Percentiles rank a stretch among this genome's conserved stretches.
These are phyloP conservation scores for Coffea eugenioides DNA, from an alignment of 257 asterid genomes.

Conservation along the genomic window DNA sequence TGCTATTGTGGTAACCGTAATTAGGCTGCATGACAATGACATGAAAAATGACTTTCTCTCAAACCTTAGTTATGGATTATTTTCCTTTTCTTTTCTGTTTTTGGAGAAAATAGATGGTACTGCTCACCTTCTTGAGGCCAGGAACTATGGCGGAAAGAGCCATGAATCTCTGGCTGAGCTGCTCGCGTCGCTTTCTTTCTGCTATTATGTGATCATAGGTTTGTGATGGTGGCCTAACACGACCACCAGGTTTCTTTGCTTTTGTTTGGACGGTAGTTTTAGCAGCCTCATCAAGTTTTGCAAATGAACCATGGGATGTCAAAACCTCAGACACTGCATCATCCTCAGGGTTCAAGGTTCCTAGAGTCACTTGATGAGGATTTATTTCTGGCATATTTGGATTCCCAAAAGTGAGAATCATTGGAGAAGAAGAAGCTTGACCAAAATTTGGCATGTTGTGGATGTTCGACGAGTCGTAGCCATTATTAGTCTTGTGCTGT, in stretches of 20 bases:
- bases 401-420: conserved; percentile 23
- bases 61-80: too few species aligned
- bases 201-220: conserved; percentile 24
- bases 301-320: conserved; percentile 2
- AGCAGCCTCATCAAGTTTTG: background rate
- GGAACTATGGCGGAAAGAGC: conserved; percentile 27
- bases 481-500: background rate
- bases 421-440: background rate
- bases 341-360: conserved; percentile 2
- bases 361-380: background rate
- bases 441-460: background rate
- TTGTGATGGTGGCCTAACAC: conserved; percentile 13
- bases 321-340: conserved; percentile 18
- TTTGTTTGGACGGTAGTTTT: background rate
- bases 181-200: conserved; percentile 27
- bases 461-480: background rate
- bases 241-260: background rate
- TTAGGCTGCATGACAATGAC: too few species aligned
- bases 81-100: background rate
- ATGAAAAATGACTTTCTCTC: too few species aligned
- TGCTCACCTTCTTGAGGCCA: conserved; percentile 27
- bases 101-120: background rate
- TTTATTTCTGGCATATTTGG: background rate
- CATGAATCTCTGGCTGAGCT: conserved; percentile 27
- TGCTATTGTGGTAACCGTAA: too few species aligned